Evolutionary conservation across 1,139 yeast species (phyloP).

Genomic region (Zygotorulaspora mrakii): DNA sequence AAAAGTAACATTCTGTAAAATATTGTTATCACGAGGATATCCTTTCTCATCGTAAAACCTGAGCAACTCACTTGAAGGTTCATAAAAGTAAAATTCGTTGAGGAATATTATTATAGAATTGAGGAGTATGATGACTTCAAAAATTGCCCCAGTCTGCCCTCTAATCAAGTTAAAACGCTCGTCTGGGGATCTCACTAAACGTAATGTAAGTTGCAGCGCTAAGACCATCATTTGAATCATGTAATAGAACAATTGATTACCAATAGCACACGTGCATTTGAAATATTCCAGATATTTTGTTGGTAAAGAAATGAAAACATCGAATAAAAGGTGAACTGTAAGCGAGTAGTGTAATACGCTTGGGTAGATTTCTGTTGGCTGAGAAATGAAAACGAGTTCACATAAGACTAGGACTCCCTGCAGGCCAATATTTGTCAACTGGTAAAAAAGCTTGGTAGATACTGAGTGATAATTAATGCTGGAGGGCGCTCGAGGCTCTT

Average conservation of each 20-base stretch:
- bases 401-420: slow-evolving; percentile 36
- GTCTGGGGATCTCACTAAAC: slow-evolving; percentile 25
- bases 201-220: slow-evolving; percentile 30
- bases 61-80: slow-evolving; percentile 46
- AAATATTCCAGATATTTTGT: slow-evolving; percentile 33
- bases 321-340: slow-evolving; percentile 25
- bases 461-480: slow-evolving; percentile 32
- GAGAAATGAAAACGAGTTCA: slow-evolving; percentile 27
- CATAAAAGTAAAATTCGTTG: slow-evolving; percentile 41
- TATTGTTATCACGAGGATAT: slow-evolving; percentile 43
- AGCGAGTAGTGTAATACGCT: slow-evolving; percentile 18
- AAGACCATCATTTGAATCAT: slow-evolving; percentile 22
- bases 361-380: slow-evolving; percentile 20
- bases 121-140: slow-evolving; percentile 27
- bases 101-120: slow-evolving; percentile 40
- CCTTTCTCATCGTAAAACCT: slow-evolving; percentile 39
- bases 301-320: slow-evolving; percentile 34
- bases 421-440: slow-evolving; percentile 32
- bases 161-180: slow-evolving; percentile 32
- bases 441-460: slow-evolving; percentile 19
- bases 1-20: slow-evolving; percentile 52
- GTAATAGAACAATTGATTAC: slow-evolving; percentile 35
- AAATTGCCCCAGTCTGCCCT: slow-evolving; percentile 26
- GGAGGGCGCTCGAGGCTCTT: slow-evolving; percentile 26
- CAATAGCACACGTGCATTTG: slow-evolving; percentile 36